phyloP scores from a whole-genome alignment of 306 rosid genomes.

The Mimosa pudica region DNA sequence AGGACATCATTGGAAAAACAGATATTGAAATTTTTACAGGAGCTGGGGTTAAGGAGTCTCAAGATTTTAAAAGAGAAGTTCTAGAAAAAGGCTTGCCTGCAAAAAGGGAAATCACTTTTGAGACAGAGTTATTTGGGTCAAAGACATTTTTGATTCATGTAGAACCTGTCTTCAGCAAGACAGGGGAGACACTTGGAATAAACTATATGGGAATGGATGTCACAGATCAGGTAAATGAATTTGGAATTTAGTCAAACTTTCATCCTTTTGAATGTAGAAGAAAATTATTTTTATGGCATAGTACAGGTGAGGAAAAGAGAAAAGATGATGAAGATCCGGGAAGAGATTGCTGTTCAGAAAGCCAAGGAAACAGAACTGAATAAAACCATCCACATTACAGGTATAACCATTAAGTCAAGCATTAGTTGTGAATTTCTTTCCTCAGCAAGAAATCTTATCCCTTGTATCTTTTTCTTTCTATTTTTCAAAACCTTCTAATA shows the following conservation, averaged over 20 bases:
- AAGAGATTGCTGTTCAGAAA: slow-evolving; percentile 91
- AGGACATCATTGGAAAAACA: slow-evolving; percentile 97
- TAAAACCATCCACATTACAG: slow-evolving; percentile 95
- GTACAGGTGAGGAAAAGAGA: slow-evolving; percentile 92
- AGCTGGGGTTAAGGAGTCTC: slow-evolving; percentile 94
- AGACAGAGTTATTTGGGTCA: slow-evolving; percentile 79
- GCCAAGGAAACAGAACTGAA: slow-evolving; percentile 96
- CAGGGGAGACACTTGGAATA: slow-evolving; percentile 93
- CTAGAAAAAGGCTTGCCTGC: slow-evolving; percentile 88
- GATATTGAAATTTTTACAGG: slow-evolving; percentile 95
- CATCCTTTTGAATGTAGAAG: slow-evolving; percentile 22
- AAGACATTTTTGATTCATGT: slow-evolving; percentile 92
- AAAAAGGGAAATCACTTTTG: slow-evolving; percentile 89
- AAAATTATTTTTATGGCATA: slow-evolving; percentile 28
- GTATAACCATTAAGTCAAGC: slow-evolving; percentile 46
- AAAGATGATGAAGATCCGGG: slow-evolving; percentile 84
- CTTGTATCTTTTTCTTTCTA: background rate
- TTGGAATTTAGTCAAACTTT: slow-evolving; percentile 8
- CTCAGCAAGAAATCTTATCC: slow-evolving; percentile 24
- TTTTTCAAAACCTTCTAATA: slow-evolving; percentile 20
- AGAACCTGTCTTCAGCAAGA: slow-evolving; percentile 97
- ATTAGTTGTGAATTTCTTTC: slow-evolving; percentile 24
- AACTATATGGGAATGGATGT: slow-evolving; percentile 99
- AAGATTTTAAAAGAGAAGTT: slow-evolving; percentile 96
- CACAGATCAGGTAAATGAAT: slow-evolving; percentile 78